Percentiles rank a stretch among this genome's conserved stretches.
Conservation (phyloP, 768 basidiomycete species). For the Trametes cinnabarina region DNA sequence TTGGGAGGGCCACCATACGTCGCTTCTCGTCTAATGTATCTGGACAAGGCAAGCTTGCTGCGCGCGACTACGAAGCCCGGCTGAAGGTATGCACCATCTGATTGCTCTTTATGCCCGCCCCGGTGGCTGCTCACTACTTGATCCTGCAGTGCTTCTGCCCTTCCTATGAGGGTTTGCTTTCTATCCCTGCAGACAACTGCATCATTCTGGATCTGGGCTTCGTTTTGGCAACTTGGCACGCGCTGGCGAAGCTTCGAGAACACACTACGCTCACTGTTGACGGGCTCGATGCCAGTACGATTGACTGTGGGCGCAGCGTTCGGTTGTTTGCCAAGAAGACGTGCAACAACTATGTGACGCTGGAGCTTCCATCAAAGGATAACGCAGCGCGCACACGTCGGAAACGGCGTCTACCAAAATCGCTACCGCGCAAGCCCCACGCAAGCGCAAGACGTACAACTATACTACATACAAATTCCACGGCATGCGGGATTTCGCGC, state of each 20-base stretch:
- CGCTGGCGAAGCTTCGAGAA: not conserved
- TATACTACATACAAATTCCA: constrained; percentile 29
- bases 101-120: not conserved
- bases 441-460: constrained; percentile 14
- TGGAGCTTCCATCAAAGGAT: not conserved
- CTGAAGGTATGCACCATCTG: not conserved
- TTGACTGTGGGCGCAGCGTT: not conserved
- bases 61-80: not conserved
- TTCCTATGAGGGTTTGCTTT: not conserved
- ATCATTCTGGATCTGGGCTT: not conserved
- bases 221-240: not conserved
- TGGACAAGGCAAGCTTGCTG: not conserved
- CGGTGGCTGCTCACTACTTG: too few relatives aligned
- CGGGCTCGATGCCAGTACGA: not conserved
- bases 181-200: not conserved
- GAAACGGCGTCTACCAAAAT: not conserved
- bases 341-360: not conserved
- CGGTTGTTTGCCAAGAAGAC: not conserved
- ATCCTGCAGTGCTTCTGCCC: not conserved
- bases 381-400: not conserved
- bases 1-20: not conserved
- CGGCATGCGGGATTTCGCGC: constrained; percentile 21
- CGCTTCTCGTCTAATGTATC: not conserved
- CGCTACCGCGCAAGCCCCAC: too few relatives aligned
- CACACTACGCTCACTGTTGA: not conserved